Base-by-base conservation (phyloP, 2,329 filamentous ascomycete genomes). In the Aspergillus sojae region DNA sequence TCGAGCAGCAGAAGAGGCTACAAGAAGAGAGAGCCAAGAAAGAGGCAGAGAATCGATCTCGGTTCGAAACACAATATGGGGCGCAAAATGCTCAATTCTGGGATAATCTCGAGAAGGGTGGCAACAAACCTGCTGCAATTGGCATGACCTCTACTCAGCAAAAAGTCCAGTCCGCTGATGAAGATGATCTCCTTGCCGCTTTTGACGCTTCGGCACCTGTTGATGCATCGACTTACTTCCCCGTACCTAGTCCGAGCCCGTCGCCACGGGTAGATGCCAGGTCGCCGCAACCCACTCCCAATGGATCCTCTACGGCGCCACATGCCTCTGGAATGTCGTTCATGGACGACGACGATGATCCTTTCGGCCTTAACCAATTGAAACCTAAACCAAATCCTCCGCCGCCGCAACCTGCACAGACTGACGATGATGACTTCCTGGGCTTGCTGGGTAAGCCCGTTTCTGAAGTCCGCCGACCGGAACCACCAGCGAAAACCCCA, bases 51-150 rank as follows among this genome's bases (percentile, higher is more conserved):
- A 86, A 87, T 73, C 86, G 85, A 71, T 89, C 85, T 71, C 87
- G 89, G 74, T 86, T 89, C 71, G 92, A 95, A 68, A 85, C 87
- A 34, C 89, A 94, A 65, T 97, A 93, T 77, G 93, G 92, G 2
- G 88, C 75, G 4, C 79, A 79, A 55, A 82, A 89, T 71, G 85
- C 86, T 12, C 87, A 88, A 65, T 92, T 93, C 74, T 94, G 91
- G 88, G 91, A 95, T 73, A 86, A 80, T 14, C 80, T 95, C 55
- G 92, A 88, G 34, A 83, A 81, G 67, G 81, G 80, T 50, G 83
- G 82, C 70, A 82, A 75, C 58, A 83, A 79, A 43, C 67, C 79
- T 30, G 63, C 74, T 26, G 76, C 84, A 39, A 80, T 84, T 52
- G 34, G 21, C 2, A 39, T 61, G 16, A 48, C 19, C 50, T 78